phyloP scores from a whole-genome alignment of 2,329 filamentous ascomycete species.

The Pseudogymnoascus sp. region DNA sequence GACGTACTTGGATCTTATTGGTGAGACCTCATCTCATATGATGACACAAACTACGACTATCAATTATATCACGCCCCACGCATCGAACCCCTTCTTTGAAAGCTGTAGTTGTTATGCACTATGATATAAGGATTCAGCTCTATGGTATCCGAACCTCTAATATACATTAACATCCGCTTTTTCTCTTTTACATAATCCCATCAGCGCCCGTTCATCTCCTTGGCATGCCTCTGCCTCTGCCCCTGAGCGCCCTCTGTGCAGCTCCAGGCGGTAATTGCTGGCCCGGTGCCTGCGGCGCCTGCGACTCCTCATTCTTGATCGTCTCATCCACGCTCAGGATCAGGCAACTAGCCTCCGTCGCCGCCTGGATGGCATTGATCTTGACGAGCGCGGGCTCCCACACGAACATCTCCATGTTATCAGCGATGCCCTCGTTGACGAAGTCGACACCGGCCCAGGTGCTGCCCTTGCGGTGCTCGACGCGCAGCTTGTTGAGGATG shows the following conservation, averaged over 20 bases:
- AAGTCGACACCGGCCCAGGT: slow-evolving; percentile 97
- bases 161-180: slow-evolving; percentile 13
- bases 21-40: too few relatives aligned
- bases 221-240: slow-evolving; percentile 83
- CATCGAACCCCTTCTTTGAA: neutral
- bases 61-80: neutral
- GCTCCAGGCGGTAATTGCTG: slow-evolving; percentile 71
- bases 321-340: slow-evolving; percentile 97
- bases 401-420: slow-evolving; percentile 94
- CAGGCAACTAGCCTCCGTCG: slow-evolving; percentile 89
- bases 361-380: slow-evolving; percentile 93
- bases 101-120: slow-evolving; percentile 10
- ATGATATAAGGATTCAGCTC: slow-evolving; percentile 10
- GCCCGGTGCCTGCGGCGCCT: slow-evolving; percentile 72
- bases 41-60: too few relatives aligned
- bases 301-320: slow-evolving; percentile 94
- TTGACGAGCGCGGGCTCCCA: slow-evolving; percentile 97
- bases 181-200: slow-evolving; percentile 6
- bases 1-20: too few relatives aligned
- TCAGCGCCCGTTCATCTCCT: slow-evolving; percentile 48
- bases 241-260: slow-evolving; percentile 80
- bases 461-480: slow-evolving; percentile 90
- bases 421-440: slow-evolving; percentile 78
- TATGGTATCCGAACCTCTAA: slow-evolving; percentile 13
- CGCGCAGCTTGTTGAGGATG: slow-evolving; percentile 90